A percentile compares a stretch with the other conserved stretches of the same genome.
These are phyloP conservation scores for Ramaria rubella DNA, from an alignment of 768 basidiomycete species.

Conservation along the genomic window DNA sequence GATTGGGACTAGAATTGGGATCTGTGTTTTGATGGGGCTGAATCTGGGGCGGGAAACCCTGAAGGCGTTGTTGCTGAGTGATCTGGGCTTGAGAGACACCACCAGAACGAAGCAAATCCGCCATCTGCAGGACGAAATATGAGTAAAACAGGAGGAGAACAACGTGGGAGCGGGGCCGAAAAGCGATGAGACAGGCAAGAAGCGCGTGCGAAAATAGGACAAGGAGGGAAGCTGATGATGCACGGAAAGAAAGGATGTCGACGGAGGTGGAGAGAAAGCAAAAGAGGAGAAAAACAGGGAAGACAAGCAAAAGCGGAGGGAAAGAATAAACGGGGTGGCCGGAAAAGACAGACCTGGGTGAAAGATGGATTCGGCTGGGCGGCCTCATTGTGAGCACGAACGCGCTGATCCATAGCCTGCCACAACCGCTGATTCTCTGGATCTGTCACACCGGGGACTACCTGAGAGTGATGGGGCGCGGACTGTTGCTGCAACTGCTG, in stretches of 20 bases:
- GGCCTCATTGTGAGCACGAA: conserved; percentile 6
- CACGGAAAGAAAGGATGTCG: background rate
- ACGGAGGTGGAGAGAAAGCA: background rate
- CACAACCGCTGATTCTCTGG: conserved; percentile 8
- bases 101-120: conserved; percentile 1
- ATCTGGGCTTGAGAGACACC: background rate
- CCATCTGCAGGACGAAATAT: conserved; percentile 3
- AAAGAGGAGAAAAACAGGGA: background rate
- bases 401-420: conserved; percentile 8
- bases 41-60: conserved; percentile 8
- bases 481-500: conserved; percentile 33
- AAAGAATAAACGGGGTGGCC: too few relatives aligned
- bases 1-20: conserved; percentile 3
- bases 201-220: conserved; percentile 6
- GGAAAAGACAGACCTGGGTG: conserved; percentile 6
- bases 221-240: background rate
- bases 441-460: conserved; percentile 7
- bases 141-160: background rate
- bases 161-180: background rate
- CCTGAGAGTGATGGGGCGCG: conserved; percentile 33
- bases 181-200: background rate
- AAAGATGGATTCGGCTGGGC: conserved; percentile 4
- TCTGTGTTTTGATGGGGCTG: background rate
- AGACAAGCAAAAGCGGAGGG: background rate
- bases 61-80: conserved; percentile 3